Percentiles rank a stretch among this genome's conserved stretches.
Evolutionary conservation across 495 filamentous ascomycete species (phyloP).

Genomic region (Oleoguttula mirabilis): DNA sequence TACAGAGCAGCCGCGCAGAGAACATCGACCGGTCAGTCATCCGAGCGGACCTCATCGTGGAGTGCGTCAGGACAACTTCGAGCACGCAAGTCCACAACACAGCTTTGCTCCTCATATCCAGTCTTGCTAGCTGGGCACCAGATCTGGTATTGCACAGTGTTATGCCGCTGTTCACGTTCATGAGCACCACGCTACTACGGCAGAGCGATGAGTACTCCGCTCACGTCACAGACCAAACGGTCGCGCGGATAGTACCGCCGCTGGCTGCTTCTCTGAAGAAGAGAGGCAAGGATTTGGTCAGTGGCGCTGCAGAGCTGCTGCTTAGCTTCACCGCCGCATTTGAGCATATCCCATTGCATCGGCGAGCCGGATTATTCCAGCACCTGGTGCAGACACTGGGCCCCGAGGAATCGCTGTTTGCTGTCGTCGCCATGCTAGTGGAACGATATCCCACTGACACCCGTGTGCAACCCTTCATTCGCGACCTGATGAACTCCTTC

Average conservation of each 20-base stretch:
- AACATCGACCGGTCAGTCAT: conserved; percentile 64
- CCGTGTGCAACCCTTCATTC: conserved; percentile 40
- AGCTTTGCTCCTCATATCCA: conserved; percentile 77
- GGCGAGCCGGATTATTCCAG: conserved; percentile 66
- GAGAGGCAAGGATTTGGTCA: conserved; percentile 61
- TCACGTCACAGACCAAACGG: conserved; percentile 79
- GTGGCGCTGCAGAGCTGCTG: conserved; percentile 70
- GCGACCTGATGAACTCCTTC: conserved; percentile 37
- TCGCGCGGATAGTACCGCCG: conserved; percentile 79
- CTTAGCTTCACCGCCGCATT: conserved; percentile 89
- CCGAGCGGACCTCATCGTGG: conserved; percentile 75
- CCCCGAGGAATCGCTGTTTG: conserved; percentile 66
- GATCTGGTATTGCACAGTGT: conserved; percentile 87
- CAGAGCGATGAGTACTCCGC: conserved; percentile 94
- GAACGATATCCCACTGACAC: conserved; percentile 51
- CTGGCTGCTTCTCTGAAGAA: conserved; percentile 76
- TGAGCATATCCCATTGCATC: conserved; percentile 81
- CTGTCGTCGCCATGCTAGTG: conserved; percentile 56
- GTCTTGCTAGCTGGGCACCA: conserved; percentile 68
- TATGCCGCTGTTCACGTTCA: conserved; percentile 98
- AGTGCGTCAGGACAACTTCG: conserved; percentile 76
- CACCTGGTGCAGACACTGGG: conserved; percentile 74
- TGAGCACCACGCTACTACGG: conserved; percentile 74
- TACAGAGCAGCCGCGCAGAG: conserved; percentile 40
- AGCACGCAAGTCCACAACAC: conserved; percentile 86